Evolutionary conservation across 2,329 filamentous ascomycete species (phyloP).

Genomic region (Neospermospora avenae): DNA sequence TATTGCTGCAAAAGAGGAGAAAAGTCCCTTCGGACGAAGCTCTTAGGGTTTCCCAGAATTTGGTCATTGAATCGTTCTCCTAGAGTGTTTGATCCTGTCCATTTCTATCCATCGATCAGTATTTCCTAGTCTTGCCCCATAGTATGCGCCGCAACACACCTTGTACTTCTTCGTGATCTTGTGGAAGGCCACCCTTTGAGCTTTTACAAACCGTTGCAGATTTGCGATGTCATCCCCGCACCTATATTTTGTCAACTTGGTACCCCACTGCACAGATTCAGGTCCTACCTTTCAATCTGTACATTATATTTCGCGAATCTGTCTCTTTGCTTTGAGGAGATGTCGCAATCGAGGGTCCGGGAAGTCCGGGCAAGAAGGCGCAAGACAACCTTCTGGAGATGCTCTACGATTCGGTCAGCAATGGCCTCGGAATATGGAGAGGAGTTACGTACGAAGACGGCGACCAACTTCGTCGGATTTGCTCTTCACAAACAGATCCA

Average conservation of each 20-base stretch:
- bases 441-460: slow-evolving; percentile 55
- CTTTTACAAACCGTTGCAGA: slow-evolving; percentile 68
- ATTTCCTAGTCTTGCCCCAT: not conserved
- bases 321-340: slow-evolving; percentile 27
- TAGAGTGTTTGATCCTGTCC: slow-evolving; percentile 70
- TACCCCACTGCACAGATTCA: not conserved
- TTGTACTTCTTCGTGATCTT: slow-evolving; percentile 85
- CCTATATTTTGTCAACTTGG: slow-evolving; percentile 33
- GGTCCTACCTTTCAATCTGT: slow-evolving; percentile 30
- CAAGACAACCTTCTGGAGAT: slow-evolving; percentile 25
- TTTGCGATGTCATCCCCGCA: slow-evolving; percentile 70
- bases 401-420: slow-evolving; percentile 23
- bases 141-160: slow-evolving; percentile 39
- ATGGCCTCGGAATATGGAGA: not conserved
- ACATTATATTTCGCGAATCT: slow-evolving; percentile 32
- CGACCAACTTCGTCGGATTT: slow-evolving; percentile 76
- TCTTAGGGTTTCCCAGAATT: slow-evolving; percentile 63
- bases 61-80: slow-evolving; percentile 64
- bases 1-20: slow-evolving; percentile 48
- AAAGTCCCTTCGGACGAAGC: slow-evolving; percentile 68
- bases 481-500: slow-evolving; percentile 74
- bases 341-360: slow-evolving; percentile 20
- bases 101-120: slow-evolving; percentile 54
- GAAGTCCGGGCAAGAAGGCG: slow-evolving; percentile 29
- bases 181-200: slow-evolving; percentile 72